These are phyloP conservation scores for Bruguiera hainesii DNA, from an alignment of 441 rosid genomes.

Conservation along the genomic window DNA sequence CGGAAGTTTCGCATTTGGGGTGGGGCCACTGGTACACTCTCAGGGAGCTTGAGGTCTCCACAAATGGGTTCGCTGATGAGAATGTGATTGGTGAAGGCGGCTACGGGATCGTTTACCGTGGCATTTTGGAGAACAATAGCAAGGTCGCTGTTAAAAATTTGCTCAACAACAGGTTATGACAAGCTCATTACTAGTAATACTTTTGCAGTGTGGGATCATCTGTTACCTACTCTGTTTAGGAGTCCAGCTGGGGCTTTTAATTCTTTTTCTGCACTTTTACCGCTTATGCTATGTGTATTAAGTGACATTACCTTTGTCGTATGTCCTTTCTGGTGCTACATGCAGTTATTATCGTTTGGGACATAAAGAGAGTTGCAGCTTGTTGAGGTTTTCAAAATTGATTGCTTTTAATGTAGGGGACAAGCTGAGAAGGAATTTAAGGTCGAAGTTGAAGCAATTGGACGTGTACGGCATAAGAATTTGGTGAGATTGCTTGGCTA, in stretches of 20 bases:
- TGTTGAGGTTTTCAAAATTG: background rate
- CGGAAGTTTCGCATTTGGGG: conserved; percentile 75
- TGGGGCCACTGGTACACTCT: conserved; percentile 88
- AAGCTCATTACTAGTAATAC: background rate
- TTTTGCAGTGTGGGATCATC: background rate
- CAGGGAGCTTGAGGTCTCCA: conserved; percentile 69
- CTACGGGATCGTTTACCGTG: conserved; percentile 70
- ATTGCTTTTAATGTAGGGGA: conserved; percentile 43
- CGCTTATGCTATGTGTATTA: too few relatives aligned
- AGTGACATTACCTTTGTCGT: too few relatives aligned
- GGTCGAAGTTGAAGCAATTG: conserved; percentile 95
- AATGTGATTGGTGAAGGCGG: conserved; percentile 80
- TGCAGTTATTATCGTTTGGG: background rate
- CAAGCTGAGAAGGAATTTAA: conserved; percentile 95
- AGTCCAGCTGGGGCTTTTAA: too few relatives aligned
- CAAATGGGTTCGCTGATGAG: conserved; percentile 53
- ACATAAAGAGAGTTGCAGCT: background rate
- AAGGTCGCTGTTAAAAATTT: conserved; percentile 62
- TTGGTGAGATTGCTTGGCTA: conserved; percentile 90
- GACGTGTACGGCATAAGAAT: conserved; percentile 87
- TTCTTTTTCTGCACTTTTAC: too few relatives aligned
- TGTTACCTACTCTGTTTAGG: too few relatives aligned
- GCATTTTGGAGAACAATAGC: conserved; percentile 44
- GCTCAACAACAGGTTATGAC: conserved; percentile 57
- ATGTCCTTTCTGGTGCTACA: too few relatives aligned